Evolutionary conservation across 768 basidiomycete genomes (phyloP), one percentile per base, ranked within the genome.

Genomic region (Rhodotorula taiwanensis): DNA sequence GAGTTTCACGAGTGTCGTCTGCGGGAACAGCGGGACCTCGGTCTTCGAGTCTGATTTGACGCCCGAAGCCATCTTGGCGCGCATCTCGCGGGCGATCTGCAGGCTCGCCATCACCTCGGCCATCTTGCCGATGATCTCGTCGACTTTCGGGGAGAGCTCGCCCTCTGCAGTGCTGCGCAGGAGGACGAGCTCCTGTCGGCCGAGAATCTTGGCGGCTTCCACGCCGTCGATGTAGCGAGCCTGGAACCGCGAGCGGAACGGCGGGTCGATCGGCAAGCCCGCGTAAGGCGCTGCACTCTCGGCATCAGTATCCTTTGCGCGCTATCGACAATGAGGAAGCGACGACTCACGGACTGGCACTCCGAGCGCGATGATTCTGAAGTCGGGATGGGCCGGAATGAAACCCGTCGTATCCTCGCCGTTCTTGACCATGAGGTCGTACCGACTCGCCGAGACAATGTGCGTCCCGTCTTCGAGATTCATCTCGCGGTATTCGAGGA

Each of bases 401-500:
- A 68, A 68, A n/a, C 21, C 27, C 4, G 36, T 44, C 8, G 54
- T 63, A 33, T 49, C 50, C 36, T 68, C 54, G 28, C 57, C 57
- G 7, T 58, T 48, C 13, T 42, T 10, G 36, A 64, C 27, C 58
- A 68, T 62, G 15, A 52, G 58, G 14, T 68, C 62, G 62, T 60
- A 68, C 6, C 62, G 52, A 1, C 42, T 42, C 27, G 61, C 34
- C 23, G 66, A 59, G 30, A 68, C 60, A 30, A 68, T 63, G 36
- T 68, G 66, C 4, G 62, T 63, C 0, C 66, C 66, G 41, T 68
- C 66, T 30, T 63, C 61, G 50, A 68, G 58, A 39, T 68, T 60
- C 45, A 68, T 68, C 51, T 68, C 66, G 4, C 66, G 57, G 41
- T 68, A 63, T 33, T 68, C 66, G 27, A 68, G 58, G 2, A 57